Percentiles rank a stretch among this genome's conserved stretches.
These are phyloP conservation scores for Globisporangium paddicum DNA, from an alignment of 352 stramenopile species.

Conservation along the genomic window DNA sequence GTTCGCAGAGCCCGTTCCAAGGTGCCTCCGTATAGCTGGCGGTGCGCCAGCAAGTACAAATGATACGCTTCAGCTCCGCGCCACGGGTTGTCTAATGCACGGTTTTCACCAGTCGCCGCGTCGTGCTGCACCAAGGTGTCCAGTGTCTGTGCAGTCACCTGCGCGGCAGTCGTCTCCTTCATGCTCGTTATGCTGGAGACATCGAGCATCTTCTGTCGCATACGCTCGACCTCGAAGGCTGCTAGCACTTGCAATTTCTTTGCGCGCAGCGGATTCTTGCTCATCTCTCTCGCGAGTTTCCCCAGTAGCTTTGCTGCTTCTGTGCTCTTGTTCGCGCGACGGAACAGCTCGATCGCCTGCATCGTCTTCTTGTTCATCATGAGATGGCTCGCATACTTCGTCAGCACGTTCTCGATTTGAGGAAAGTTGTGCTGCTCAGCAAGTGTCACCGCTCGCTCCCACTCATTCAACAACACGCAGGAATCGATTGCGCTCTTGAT, in stretches of 20 bases:
- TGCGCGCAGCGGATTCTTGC: conserved; percentile 77
- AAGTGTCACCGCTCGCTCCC: conserved; percentile 86
- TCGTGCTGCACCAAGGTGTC: conserved; percentile 90
- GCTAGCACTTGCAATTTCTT: conserved; percentile 94
- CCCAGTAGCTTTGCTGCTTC: conserved; percentile 90
- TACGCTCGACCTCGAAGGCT: conserved; percentile 92
- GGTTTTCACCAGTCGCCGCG: conserved; percentile 70
- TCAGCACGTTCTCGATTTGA: conserved; percentile 92
- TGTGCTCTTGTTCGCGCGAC: conserved; percentile 89
- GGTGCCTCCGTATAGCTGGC: conserved; percentile 87
- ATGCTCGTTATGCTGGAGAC: conserved; percentile 47
- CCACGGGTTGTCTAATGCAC: conserved; percentile 92
- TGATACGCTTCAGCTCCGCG: conserved; percentile 92
- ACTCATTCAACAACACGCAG: conserved; percentile 92
- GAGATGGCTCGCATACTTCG: conserved; percentile 86
- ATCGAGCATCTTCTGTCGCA: conserved; percentile 89
- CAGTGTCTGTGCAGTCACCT: conserved; percentile 88
- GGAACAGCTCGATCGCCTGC: conserved; percentile 91
- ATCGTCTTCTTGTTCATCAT: conserved; percentile 83
- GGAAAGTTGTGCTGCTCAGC: conserved; percentile 91
- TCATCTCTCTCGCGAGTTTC: conserved; percentile 81
- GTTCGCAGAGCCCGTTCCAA: conserved; percentile 83
- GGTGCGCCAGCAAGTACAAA: conserved; percentile 90
- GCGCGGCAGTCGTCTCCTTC: conserved; percentile 63
- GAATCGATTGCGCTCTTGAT: conserved; percentile 91